Conservation (phyloP, 345 rosid species). For the Brassica carinata region DNA sequence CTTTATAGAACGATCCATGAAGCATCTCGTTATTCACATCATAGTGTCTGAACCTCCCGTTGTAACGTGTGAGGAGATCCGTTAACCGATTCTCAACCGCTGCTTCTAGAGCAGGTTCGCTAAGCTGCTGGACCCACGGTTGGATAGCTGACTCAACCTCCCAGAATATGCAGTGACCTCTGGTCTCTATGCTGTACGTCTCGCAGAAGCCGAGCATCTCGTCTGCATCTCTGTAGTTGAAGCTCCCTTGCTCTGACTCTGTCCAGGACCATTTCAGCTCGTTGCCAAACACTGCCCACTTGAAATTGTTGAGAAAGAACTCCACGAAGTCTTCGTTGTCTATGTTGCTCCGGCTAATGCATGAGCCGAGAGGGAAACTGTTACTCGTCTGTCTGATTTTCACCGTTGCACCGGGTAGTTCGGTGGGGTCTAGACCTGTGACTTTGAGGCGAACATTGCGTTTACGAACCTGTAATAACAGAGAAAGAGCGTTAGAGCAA, state of each 20-base stretch:
- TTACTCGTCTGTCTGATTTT: conserved; percentile 67
- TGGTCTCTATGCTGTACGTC: conserved; percentile 54
- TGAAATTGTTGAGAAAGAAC: conserved; percentile 73
- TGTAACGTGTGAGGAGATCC: conserved; percentile 77
- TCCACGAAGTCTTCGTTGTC: conserved; percentile 90
- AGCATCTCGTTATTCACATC: conserved; percentile 98
- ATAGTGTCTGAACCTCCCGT: conserved; percentile 82
- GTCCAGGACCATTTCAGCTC: conserved; percentile 99
- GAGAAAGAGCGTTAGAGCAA: conserved; percentile 6
- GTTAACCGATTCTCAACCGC: conserved; percentile 75
- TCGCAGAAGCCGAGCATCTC: conserved; percentile 77
- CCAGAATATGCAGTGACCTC: conserved; percentile 99
- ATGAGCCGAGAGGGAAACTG: conserved; percentile 82
- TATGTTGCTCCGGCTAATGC: conserved; percentile 75
- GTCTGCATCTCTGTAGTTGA: conserved; percentile 85
- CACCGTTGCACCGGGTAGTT: conserved; percentile 54
- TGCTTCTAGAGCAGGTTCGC: conserved; percentile 49
- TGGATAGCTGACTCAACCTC: conserved; percentile 83
- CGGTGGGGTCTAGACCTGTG: conserved; percentile 48
- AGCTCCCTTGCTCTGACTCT: conserved; percentile 72
- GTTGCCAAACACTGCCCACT: conserved; percentile 94
- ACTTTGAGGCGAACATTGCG: conserved; percentile 71
- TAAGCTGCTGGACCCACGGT: conserved; percentile 71
- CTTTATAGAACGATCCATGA: conserved; percentile 86
- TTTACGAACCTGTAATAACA: conserved; percentile 69